phyloP scores from a whole-genome alignment of 768 basidiomycete genomes.

The Russula virescens region DNA sequence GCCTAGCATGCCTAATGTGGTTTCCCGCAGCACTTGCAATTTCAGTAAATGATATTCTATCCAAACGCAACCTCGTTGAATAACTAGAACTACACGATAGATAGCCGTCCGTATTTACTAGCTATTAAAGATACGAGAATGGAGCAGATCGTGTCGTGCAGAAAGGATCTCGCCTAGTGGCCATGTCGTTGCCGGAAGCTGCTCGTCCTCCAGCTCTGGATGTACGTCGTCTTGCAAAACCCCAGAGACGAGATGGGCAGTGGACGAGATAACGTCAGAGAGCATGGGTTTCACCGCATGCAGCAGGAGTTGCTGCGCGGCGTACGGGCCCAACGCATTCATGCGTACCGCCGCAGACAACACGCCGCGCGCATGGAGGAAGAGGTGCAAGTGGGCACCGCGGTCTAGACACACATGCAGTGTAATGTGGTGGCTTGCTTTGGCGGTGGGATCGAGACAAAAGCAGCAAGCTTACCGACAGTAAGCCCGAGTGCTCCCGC shows the following conservation, averaged over 20 bases:
- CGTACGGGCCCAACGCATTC: constrained; percentile 90
- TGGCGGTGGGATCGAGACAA: neutral
- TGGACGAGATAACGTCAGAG: constrained; percentile 40
- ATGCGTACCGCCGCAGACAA: constrained; percentile 89
- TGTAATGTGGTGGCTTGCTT: neutral
- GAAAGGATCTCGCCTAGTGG: constrained; percentile 91
- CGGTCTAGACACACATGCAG: constrained; percentile 47
- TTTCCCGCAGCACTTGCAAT: no score
- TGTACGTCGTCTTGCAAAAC: constrained; percentile 33
- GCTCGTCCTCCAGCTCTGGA: constrained; percentile 1
- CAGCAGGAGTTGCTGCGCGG: constrained; percentile 80
- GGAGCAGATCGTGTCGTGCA: constrained; percentile 87
- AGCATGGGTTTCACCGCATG: constrained; percentile 67
- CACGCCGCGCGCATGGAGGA: constrained; percentile 85
- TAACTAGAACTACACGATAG: no score
- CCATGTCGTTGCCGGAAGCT: constrained; percentile 81
- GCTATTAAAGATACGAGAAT: constrained; percentile 96
- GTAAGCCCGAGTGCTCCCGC: constrained; percentile 70
- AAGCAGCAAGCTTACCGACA: constrained; percentile 44
- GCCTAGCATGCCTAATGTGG: no score
- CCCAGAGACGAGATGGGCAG: constrained; percentile 15
- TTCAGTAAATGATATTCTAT: no score
- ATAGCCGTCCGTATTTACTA: constrained; percentile 26
- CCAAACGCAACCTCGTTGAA: no score
- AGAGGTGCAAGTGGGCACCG: constrained; percentile 82